Evolutionary conservation across 2,329 filamentous ascomycete genomes (phyloP).

Genomic region (Trichophyton equinum): DNA sequence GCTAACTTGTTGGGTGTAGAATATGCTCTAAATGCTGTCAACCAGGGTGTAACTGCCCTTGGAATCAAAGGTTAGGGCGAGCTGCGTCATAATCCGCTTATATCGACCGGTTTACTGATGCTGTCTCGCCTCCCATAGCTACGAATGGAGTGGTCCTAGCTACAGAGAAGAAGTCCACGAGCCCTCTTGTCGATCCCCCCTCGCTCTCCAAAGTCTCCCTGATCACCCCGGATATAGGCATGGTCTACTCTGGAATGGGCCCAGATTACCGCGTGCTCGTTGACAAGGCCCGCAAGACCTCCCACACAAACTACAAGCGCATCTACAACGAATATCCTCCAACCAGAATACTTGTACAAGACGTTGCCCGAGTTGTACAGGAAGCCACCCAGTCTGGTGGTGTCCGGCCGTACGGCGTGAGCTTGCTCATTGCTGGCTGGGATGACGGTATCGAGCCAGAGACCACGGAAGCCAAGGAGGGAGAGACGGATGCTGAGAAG

Average conservation of each 20-base stretch:
- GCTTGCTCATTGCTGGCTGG: constrained; percentile 90
- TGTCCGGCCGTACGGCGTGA: constrained; percentile 93
- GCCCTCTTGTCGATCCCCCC: constrained; percentile 85
- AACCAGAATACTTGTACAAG: constrained; percentile 96
- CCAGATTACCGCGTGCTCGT: constrained; percentile 96
- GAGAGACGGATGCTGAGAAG: constrained; percentile 45
- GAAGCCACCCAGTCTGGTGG: constrained; percentile 97
- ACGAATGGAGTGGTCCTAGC: constrained; percentile 98
- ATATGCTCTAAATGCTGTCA: constrained; percentile 98
- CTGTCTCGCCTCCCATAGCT: constrained; percentile 41
- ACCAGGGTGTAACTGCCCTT: constrained; percentile 95
- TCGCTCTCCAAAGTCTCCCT: constrained; percentile 95
- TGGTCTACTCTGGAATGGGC: constrained; percentile 99
- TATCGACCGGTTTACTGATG: constrained; percentile 6
- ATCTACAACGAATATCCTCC: constrained; percentile 99
- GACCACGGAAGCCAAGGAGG: constrained; percentile 49
- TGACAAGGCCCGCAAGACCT: constrained; percentile 95
- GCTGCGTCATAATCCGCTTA: too few species aligned
- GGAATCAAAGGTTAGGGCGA: constrained; percentile 75
- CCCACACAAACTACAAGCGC: constrained; percentile 96
- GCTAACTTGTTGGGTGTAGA: constrained; percentile 44
- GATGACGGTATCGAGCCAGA: constrained; percentile 92
- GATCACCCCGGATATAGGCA: constrained; percentile 97
- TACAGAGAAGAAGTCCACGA: constrained; percentile 98
- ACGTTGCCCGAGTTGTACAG: constrained; percentile 95